Conservation (phyloP, 805 yeast genomes). For the Huiozyma sinensis region DNA sequence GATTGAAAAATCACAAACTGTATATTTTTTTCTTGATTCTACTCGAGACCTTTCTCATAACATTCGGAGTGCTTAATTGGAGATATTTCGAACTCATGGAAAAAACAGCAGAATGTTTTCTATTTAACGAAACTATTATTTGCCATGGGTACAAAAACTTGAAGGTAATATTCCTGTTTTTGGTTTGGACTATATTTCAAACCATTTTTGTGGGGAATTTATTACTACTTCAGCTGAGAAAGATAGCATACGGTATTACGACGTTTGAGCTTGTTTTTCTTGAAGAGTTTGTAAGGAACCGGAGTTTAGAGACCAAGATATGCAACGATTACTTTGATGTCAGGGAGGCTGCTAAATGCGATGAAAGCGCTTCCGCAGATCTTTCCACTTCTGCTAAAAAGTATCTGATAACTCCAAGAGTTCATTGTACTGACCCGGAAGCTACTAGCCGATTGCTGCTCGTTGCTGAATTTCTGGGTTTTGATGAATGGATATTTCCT, state of each 20-base stretch:
- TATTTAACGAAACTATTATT: neutral
- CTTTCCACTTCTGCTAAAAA: too few species aligned
- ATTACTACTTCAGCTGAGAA: neutral
- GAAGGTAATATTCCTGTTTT: neutral
- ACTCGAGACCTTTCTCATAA: neutral
- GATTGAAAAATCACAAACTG: conserved; percentile 74
- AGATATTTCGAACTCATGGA: neutral
- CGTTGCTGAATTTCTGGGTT: too few species aligned
- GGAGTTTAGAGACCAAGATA: neutral
- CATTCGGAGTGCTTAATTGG: neutral
- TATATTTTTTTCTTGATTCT: conserved; percentile 44
- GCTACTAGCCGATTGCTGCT: too few species aligned
- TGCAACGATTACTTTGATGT: neutral
- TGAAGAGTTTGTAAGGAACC: neutral
- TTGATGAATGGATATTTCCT: too few species aligned
- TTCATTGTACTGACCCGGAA: too few species aligned
- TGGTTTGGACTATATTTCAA: neutral
- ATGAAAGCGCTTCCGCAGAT: too few species aligned
- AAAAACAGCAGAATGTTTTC: neutral
- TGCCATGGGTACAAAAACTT: neutral
- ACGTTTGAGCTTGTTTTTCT: neutral
- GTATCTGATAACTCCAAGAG: too few species aligned
- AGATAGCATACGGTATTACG: neutral
- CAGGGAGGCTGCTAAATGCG: neutral
- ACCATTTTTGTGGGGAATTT: neutral